Conservation (phyloP, 2,329 filamentous ascomycete species). For the Neoscytalidium dimidiatum region DNA sequence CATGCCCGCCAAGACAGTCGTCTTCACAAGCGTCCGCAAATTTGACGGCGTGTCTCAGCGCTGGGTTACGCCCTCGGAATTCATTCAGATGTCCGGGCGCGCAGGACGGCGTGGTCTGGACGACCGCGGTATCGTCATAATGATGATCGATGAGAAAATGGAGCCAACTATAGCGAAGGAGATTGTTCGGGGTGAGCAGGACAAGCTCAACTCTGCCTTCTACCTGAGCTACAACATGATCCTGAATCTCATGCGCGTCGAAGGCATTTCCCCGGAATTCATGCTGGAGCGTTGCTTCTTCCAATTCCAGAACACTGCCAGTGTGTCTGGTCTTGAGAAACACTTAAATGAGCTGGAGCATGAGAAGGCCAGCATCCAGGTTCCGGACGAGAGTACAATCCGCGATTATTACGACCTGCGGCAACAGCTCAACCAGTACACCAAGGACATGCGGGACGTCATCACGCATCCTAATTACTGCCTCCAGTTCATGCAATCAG, state of each 20-base stretch:
- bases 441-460: constrained; percentile 85
- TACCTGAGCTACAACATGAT: constrained; percentile 99
- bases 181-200: constrained; percentile 94
- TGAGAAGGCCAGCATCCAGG: constrained; percentile 70
- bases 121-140: constrained; percentile 97
- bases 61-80: constrained; percentile 91
- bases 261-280: constrained; percentile 97
- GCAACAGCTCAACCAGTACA: constrained; percentile 79
- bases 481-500: constrained; percentile 79
- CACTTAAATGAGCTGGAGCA: constrained; percentile 76
- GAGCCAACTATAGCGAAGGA: constrained; percentile 91
- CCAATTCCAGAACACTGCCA: constrained; percentile 95
- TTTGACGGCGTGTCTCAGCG: constrained; percentile 82
- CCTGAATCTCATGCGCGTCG: constrained; percentile 92
- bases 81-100: constrained; percentile 98
- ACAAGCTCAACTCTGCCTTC: constrained; percentile 96
- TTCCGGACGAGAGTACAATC: constrained; percentile 83
- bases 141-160: constrained; percentile 98
- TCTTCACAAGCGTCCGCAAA: constrained; percentile 96
- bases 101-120: constrained; percentile 96
- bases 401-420: constrained; percentile 93
- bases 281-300: constrained; percentile 99
- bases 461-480: constrained; percentile 91
- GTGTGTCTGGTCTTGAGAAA: constrained; percentile 80
- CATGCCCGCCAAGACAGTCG: constrained; percentile 98